A percentile compares a stretch with the other conserved stretches of the same genome.
phyloP scores from a whole-genome alignment of 1,284 basidiomycete genomes.

The Puccinia horiana region DNA sequence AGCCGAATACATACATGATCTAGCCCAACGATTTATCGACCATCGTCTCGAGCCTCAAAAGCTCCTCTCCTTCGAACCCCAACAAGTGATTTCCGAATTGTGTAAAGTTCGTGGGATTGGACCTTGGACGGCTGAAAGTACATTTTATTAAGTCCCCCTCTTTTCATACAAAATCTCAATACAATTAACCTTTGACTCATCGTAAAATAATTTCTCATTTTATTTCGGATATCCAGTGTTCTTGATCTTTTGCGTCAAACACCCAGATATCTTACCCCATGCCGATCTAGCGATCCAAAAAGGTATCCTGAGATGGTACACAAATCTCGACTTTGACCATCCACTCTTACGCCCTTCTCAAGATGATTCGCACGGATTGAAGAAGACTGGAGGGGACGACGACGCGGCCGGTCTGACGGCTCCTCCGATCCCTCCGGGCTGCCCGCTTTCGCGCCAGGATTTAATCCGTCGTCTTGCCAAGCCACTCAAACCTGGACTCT shows the following conservation, averaged over 20 bases:
- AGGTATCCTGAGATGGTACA: slow-evolving; percentile 71
- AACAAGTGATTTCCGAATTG: slow-evolving; percentile 70
- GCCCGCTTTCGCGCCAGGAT: neutral
- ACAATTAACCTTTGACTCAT: slow-evolving; percentile 50
- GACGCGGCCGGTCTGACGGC: neutral
- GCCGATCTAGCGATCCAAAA: slow-evolving; percentile 81
- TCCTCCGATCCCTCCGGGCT: neutral
- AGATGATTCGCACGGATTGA: neutral
- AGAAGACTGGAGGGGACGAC: neutral
- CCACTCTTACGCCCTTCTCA: slow-evolving; percentile 54
- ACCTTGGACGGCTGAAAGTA: slow-evolving; percentile 55
- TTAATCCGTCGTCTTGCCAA: slow-evolving; percentile 18
- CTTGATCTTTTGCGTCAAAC: slow-evolving; percentile 77
- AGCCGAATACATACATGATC: slow-evolving; percentile 78
- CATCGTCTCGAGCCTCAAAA: slow-evolving; percentile 73
- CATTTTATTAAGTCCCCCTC: neutral
- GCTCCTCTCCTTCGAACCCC: slow-evolving; percentile 69
- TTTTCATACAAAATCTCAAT: too few species aligned
- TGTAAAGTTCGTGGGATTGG: slow-evolving; percentile 79
- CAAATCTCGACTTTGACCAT: slow-evolving; percentile 67
- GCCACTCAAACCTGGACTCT: slow-evolving; percentile 39
- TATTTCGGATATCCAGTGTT: too few species aligned
- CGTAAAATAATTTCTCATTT: slow-evolving; percentile 50
- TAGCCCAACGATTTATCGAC: slow-evolving; percentile 74
- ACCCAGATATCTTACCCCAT: slow-evolving; percentile 70